Percentiles rank a stretch among this genome's conserved stretches.
phyloP scores from a whole-genome alignment of 257 asterid species.

The Nicotiana tabacum region DNA sequence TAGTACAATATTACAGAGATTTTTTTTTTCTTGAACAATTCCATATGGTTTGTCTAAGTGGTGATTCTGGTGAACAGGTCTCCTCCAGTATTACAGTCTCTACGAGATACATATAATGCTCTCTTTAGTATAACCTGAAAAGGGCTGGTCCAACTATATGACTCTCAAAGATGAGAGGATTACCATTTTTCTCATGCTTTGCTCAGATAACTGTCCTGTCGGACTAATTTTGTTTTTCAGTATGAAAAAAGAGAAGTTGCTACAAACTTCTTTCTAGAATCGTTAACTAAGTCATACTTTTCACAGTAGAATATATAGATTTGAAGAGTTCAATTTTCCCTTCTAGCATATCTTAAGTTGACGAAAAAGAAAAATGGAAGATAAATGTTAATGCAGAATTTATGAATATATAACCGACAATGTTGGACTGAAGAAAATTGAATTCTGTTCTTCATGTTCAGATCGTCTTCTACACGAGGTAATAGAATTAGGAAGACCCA shows the following conservation, averaged over 20 bases:
- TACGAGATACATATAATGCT: background rate
- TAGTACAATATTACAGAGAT: background rate
- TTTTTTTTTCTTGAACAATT: background rate
- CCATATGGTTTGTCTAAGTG: background rate
- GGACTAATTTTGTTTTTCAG: background rate
- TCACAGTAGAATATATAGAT: background rate
- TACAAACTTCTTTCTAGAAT: background rate
- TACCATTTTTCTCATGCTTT: background rate
- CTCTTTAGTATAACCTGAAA: background rate
- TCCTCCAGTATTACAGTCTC: background rate
- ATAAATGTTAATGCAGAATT: background rate
- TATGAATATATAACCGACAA: background rate
- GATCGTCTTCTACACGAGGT: background rate
- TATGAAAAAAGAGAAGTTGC: background rate
- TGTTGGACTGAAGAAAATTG: constrained; percentile 5
- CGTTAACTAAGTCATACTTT: background rate
- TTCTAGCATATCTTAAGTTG: background rate
- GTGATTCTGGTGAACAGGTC: background rate
- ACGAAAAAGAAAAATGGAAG: background rate
- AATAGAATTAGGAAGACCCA: background rate
- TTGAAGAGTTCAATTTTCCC: background rate
- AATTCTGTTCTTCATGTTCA: background rate
- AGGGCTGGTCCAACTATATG: background rate
- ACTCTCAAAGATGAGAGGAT: background rate
- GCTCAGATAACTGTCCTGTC: background rate